These are phyloP conservation scores for Blastobotrys elegans DNA, from an alignment of 1,139 yeast genomes.

Conservation along the genomic window DNA sequence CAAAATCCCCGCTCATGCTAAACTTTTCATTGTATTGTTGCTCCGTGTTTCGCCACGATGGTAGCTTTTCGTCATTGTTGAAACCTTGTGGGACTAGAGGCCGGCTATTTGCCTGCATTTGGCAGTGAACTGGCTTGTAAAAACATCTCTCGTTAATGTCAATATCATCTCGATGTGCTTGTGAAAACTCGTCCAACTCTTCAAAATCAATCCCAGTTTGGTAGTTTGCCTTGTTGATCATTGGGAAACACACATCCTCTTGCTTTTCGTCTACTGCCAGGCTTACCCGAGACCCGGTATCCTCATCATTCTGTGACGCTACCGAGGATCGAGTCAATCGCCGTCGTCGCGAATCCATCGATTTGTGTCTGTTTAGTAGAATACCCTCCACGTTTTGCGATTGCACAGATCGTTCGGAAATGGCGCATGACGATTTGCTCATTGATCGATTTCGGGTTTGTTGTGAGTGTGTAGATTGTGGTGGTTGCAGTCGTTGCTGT, in stretches of 20 bases:
- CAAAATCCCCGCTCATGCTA: background rate
- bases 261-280: slow-evolving; percentile 42
- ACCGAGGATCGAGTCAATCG: slow-evolving; percentile 22
- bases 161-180: slow-evolving; percentile 18
- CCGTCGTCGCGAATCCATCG: slow-evolving; percentile 13
- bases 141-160: slow-evolving; percentile 12
- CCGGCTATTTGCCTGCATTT: slow-evolving; percentile 14
- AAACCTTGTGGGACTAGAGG: slow-evolving; percentile 18
- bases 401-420: slow-evolving; percentile 22
- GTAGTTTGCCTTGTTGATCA: slow-evolving; percentile 56
- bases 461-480: background rate
- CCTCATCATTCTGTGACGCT: slow-evolving; percentile 18
- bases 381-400: slow-evolving; percentile 19
- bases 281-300: slow-evolving; percentile 28
- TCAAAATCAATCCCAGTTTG: slow-evolving; percentile 35
- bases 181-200: slow-evolving; percentile 37
- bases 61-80: slow-evolving; percentile 1
- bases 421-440: slow-evolving; percentile 24
- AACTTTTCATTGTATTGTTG: background rate
- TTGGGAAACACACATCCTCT: slow-evolving; percentile 96
- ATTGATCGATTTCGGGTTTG: slow-evolving; percentile 15
- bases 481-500: background rate
- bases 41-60: background rate
- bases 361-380: slow-evolving; percentile 15
- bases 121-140: slow-evolving; percentile 14